These are phyloP conservation scores for Lachnellula hyalina DNA, from an alignment of 2,329 filamentous ascomycete genomes.

Conservation along the genomic window DNA sequence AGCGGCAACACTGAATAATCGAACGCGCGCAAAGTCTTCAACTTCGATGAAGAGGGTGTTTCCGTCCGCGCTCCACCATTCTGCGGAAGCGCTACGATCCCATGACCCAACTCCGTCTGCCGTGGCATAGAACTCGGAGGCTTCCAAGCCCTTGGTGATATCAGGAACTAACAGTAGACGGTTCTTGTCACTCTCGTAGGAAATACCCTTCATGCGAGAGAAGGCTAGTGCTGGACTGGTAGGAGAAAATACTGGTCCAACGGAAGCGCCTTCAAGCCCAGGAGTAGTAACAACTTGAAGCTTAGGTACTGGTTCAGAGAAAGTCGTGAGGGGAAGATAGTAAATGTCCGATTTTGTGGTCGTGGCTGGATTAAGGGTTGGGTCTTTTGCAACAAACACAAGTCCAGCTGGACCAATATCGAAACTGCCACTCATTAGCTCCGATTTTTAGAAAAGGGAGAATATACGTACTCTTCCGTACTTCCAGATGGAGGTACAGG, in stretches of 20 bases:
- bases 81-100: conserved; percentile 50
- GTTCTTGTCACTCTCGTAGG: conserved; percentile 76
- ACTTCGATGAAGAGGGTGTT: conserved; percentile 62
- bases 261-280: conserved; percentile 20
- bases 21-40: conserved; percentile 58
- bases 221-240: conserved; percentile 67
- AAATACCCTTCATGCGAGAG: conserved; percentile 65
- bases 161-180: conserved; percentile 59
- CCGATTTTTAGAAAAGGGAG: background rate
- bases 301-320: conserved; percentile 14
- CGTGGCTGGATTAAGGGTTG: conserved; percentile 16
- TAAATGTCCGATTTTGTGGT: conserved; percentile 25
- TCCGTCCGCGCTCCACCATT: conserved; percentile 52
- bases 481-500: conserved; percentile 20
- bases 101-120: conserved; percentile 55
- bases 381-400: conserved; percentile 54
- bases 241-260: conserved; percentile 62
- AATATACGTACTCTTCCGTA: conserved; percentile 14
- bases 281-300: conserved; percentile 18
- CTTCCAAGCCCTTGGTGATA: conserved; percentile 47
- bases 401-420: conserved; percentile 18
- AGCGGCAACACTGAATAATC: conserved; percentile 55
- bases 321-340: conserved; percentile 21
- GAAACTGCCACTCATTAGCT: conserved; percentile 14
- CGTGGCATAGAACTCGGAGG: conserved; percentile 54